These are phyloP conservation scores for Helotiales sp. DNA, from an alignment of 2,329 filamentous ascomycete species.

Conservation along the genomic window DNA sequence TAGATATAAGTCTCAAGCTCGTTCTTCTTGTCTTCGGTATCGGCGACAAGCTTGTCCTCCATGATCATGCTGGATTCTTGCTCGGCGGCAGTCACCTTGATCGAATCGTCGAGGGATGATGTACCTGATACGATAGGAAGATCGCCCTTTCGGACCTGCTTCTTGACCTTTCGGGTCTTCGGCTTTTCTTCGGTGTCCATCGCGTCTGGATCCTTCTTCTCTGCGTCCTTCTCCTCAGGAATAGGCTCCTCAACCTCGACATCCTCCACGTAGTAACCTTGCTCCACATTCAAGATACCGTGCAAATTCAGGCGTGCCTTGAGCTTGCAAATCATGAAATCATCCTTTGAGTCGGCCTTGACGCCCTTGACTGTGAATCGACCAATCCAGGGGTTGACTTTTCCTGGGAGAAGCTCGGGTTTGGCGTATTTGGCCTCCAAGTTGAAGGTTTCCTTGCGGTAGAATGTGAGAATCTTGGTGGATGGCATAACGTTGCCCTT, in stretches of 20 bases:
- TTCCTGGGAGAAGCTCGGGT: slow-evolving; percentile 84
- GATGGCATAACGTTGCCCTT: slow-evolving; percentile 96
- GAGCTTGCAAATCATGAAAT: slow-evolving; percentile 99
- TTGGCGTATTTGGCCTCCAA: slow-evolving; percentile 93
- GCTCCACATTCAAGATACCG: slow-evolving; percentile 94
- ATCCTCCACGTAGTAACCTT: slow-evolving; percentile 97
- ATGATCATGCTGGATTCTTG: slow-evolving; percentile 90
- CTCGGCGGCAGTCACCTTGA: slow-evolving; percentile 74
- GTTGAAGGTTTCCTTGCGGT: slow-evolving; percentile 96
- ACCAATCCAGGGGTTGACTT: slow-evolving; percentile 92
- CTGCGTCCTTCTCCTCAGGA: slow-evolving; percentile 67
- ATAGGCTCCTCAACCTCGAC: slow-evolving; percentile 95
- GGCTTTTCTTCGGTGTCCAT: slow-evolving; percentile 84
- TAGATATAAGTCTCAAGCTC: slow-evolving; percentile 98
- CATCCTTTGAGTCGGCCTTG: slow-evolving; percentile 88
- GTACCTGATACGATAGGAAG: slow-evolving; percentile 86
- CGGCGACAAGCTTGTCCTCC: slow-evolving; percentile 97
- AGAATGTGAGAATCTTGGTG: slow-evolving; percentile 99
- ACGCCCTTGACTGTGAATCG: slow-evolving; percentile 98
- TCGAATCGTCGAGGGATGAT: slow-evolving; percentile 72
- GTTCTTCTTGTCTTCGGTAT: slow-evolving; percentile 99
- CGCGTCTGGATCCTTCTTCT: slow-evolving; percentile 68
- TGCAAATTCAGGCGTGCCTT: slow-evolving; percentile 97
- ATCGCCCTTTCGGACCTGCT: slow-evolving; percentile 97
- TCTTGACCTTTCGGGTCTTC: slow-evolving; percentile 97